phyloP scores from a whole-genome alignment of 495 filamentous ascomycete genomes.

The Aspergillus cristatus region DNA sequence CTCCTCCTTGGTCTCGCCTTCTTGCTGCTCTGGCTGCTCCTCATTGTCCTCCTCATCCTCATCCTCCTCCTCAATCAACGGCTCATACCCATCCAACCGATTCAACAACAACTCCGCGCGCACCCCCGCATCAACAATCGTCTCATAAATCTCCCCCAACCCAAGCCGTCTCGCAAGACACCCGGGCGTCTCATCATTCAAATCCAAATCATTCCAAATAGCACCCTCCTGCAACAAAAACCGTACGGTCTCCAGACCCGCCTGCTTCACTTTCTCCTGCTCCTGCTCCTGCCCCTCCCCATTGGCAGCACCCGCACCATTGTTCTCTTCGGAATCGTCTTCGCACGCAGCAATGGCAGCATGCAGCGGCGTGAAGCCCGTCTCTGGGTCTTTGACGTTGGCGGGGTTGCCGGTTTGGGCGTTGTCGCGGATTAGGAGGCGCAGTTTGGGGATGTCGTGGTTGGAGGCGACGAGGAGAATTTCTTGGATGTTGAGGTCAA shows the following conservation, averaged over 20 bases:
- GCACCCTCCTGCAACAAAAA: conserved; percentile 79
- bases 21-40: conserved; percentile 9
- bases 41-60: conserved; percentile 39
- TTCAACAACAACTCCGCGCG: conserved; percentile 79
- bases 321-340: conserved; percentile 16
- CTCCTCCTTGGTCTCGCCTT: conserved; percentile 5
- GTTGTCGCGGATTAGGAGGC: conserved; percentile 57
- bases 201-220: conserved; percentile 94
- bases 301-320: conserved; percentile 9
- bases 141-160: conserved; percentile 62
- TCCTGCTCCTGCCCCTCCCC: conserved; percentile 20
- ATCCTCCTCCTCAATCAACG: conserved; percentile 52
- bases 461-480: conserved; percentile 75
- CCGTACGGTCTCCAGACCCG: conserved; percentile 55
- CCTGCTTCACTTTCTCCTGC: conserved; percentile 38
- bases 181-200: conserved; percentile 79
- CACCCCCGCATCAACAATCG: conserved; percentile 87
- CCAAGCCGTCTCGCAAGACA: conserved; percentile 72
- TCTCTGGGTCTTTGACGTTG: conserved; percentile 74
- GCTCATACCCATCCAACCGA: conserved; percentile 67
- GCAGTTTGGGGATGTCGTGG: conserved; percentile 70
- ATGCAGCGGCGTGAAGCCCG: conserved; percentile 81
- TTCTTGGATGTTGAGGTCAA: conserved; percentile 37
- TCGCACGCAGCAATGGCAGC: conserved; percentile 82
- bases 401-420: conserved; percentile 42